Evolutionary conservation across 257 asterid genomes (phyloP).

Genomic region (Forsythia suspensa): DNA sequence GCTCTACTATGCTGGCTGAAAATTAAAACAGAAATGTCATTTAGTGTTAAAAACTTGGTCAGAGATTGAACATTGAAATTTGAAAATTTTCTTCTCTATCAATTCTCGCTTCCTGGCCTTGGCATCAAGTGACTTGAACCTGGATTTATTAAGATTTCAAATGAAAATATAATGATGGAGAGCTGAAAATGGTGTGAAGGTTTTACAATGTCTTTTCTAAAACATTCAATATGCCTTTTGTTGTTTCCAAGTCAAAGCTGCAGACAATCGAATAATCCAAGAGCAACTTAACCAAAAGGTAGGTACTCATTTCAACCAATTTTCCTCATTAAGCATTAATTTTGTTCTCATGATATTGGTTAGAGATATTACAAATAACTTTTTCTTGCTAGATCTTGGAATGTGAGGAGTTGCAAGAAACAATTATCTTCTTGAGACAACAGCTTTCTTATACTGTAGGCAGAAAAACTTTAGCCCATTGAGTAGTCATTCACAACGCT

Average conservation of each 20-base stretch:
- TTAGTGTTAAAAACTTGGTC: neutral
- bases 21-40: neutral
- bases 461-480: conserved; percentile 39
- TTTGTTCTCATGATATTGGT: conserved; percentile 10
- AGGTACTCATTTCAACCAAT: conserved; percentile 26
- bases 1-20: neutral
- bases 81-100: neutral
- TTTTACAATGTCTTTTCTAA: neutral
- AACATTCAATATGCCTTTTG: neutral
- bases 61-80: neutral
- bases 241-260: too few species aligned
- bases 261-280: conserved; percentile 4
- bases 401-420: conserved; percentile 74
- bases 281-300: conserved; percentile 96
- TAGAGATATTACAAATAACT: conserved; percentile 9
- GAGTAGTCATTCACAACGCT: conserved; percentile 42
- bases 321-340: conserved; percentile 15
- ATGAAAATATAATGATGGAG: neutral
- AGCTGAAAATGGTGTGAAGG: conserved; percentile 3
- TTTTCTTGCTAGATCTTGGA: conserved; percentile 56
- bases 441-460: conserved; percentile 58
- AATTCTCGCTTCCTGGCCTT: conserved; percentile 6
- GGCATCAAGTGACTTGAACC: conserved; percentile 4
- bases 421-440: conserved; percentile 58
- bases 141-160: neutral